Evolutionary conservation across 1,284 basidiomycete species (phyloP), one percentile per base, ranked within the genome.

Genomic region (Chondrostereum purpureum): DNA sequence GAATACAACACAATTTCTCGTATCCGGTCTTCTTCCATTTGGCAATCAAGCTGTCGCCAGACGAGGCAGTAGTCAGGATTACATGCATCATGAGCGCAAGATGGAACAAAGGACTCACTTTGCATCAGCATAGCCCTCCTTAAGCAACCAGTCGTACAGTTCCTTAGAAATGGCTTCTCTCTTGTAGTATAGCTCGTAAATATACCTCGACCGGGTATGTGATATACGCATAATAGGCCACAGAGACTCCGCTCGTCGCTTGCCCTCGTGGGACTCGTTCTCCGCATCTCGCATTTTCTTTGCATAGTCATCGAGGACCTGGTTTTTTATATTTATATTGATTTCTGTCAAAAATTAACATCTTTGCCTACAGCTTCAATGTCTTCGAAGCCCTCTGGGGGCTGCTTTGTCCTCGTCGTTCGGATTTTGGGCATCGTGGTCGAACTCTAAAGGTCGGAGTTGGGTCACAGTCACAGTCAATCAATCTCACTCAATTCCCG

Each of bases 21-120:
- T 99, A 99, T 2, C 96, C 96, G 8, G 88, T 72, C 68, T 97
- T 96, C 74, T 99, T 99, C 96, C 96, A 99, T 66, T 99, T 99
- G 22, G 96, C 96, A 64, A 99, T 92, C 63, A 99, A 70, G 59
- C 95, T 98, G 56, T 21, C 34, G 27, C 10, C n/a, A 1, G 33
- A 8, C n/a, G 24, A 22, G 43, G 12, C 31, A 21, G 23, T 10
- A 42, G 4, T 22, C 2, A 39, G 22, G 5, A 18, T 12, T 20
- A 40, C 10, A 27, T 19, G 23, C 33, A 4, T 12, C 4, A 4
- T n/a, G 20, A 41, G 18, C n/a, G 22, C 41, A 37, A 47, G 43
- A 37, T 48, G 20, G 43, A 45, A 43, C 21, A 52, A 39, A 40
- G 16, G 35, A 75, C 91, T 64, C 62, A 97, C 95, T 96, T 96